Evolutionary conservation across 495 filamentous ascomycete species (phyloP), one percentile per base, ranked within the genome.

Genomic region (Apodospora peruviana): DNA sequence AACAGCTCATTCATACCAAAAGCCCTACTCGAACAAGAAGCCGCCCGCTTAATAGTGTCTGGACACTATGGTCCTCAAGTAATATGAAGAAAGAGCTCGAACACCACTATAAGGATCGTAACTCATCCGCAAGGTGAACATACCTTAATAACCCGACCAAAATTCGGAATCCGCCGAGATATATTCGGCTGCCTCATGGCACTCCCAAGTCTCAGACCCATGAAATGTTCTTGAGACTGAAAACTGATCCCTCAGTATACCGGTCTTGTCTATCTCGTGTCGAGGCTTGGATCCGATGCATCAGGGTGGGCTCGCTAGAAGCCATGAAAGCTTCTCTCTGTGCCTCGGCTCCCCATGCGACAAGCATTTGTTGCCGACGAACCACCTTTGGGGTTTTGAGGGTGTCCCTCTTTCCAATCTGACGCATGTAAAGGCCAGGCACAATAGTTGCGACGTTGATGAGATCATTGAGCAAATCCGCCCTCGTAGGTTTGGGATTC

Each of bases 331-430:
- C 52, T 10, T 59, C 47, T 20, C 38, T 45, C 50, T 50, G 52
- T 35, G 60, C 57, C 14, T 53, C 14, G 9, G 32, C 7, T 2
- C 56, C 61, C 58, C 56, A 67, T 1, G 58, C 64, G 3, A 67
- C 57, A 3, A 64, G 45, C 51, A 65, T 47, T 17, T 57, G 55
- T 48, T 65, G 60, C 51, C 44, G 52, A 21, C 56, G 57, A 8
- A 64, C 49, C 2, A 61, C 22, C 5, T 25, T 36, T 2, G 56
- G 54, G 29, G 57, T 55, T 45, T 57, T 54, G 34, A 63, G 50
- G 4, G 38, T 42, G 24, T 53, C 45, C 2, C 56, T 51, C 40
- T 35, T 55, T 12, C 60, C 56, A 5, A 59, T 43, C 42, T 52
- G 52, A 14, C 51, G 53, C 49, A 62, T 58, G 36, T 53, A 53